Evolutionary conservation across 108 stramenopile species (phyloP), one percentile per base, ranked within the genome.

Genomic region (Aurantiochytrium sp.): DNA sequence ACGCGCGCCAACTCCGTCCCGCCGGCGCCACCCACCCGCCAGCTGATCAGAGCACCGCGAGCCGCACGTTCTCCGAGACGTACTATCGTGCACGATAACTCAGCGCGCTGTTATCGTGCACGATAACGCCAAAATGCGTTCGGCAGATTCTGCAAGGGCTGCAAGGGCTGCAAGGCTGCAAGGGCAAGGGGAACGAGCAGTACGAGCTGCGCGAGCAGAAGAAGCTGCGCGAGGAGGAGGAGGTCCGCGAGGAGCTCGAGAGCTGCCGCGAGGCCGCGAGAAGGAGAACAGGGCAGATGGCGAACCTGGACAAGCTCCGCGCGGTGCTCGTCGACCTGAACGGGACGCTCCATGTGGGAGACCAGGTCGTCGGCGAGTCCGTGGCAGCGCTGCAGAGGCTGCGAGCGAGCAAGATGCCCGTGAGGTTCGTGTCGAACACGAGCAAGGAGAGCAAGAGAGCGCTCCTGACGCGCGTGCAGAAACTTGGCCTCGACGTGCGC

Each of bases 401-500:
- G 50, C 15, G 53, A 21, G 34, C 31, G 15, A 27, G 34, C 24
- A 17, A 30, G 27, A 31, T 19, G 30, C 53, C 85, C 27, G 24
- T 54, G 19, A 53, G 50, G 54, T 86, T 86, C 54, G 85, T 54
- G 85, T 86, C 85, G 24, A 86, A 86, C 53, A 86, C 85, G 15
- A 54, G 31, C 24, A 86, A 86, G 34, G 85, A 54, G 24, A 30
- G 85, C 52, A 30, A 36, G 21, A 10, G 12, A 19, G 22, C 85
- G 4, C 54, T 86, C 34, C 53, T 52, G 50, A 1, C 12, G 2
- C 85, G 50, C 52, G 34, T 36, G n/a, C 8, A 86, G 50, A 54
- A 54, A 19, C 31, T 54, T 19, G 85, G 85, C 15, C 85, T 86
- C 30, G 85, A 54, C 34, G 52, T 86, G 21, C 30, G 30, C 24